Evolutionary conservation across 495 filamentous ascomycete genomes (phyloP).

Genomic region (Hypoxylon intermedium): DNA sequence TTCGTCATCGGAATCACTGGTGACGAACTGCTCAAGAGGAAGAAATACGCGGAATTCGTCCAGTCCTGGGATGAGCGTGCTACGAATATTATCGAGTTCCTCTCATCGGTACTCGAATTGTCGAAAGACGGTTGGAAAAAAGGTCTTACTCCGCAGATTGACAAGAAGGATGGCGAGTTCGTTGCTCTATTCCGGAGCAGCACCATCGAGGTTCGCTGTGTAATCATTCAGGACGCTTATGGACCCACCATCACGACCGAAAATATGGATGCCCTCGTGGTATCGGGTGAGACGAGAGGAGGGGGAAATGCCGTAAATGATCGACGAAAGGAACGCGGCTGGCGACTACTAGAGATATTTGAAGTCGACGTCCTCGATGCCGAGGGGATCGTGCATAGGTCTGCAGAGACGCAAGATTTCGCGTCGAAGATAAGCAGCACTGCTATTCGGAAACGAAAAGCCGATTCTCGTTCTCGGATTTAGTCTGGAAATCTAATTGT

Average conservation of each 20-base stretch:
- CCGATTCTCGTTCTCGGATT: slow-evolving; percentile 43
- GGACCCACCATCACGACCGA: slow-evolving; percentile 90
- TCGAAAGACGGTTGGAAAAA: slow-evolving; percentile 50
- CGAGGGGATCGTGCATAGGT: slow-evolving; percentile 60
- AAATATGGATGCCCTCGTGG: slow-evolving; percentile 77
- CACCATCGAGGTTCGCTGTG: slow-evolving; percentile 67
- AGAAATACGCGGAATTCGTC: slow-evolving; percentile 82
- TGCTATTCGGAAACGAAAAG: slow-evolving; percentile 59
- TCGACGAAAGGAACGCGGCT: slow-evolving; percentile 78
- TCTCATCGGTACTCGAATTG: slow-evolving; percentile 70
- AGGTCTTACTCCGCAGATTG: slow-evolving; percentile 14
- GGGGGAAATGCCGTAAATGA: slow-evolving; percentile 86
- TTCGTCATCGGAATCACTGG: slow-evolving; percentile 88
- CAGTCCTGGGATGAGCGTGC: slow-evolving; percentile 80
- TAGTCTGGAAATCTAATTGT: slow-evolving; percentile 5
- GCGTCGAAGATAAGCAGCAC: slow-evolving; percentile 91
- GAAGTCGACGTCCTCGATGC: slow-evolving; percentile 91
- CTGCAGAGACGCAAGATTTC: slow-evolving; percentile 62
- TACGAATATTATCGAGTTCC: slow-evolving; percentile 70
- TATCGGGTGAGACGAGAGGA: slow-evolving; percentile 86
- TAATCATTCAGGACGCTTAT: slow-evolving; percentile 86
- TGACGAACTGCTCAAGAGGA: slow-evolving; percentile 82
- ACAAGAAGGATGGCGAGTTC: slow-evolving; percentile 47
- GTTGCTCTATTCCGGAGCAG: slow-evolving; percentile 51
- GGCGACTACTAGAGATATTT: slow-evolving; percentile 77